Percentiles rank a stretch among this genome's conserved stretches.
phyloP scores from a whole-genome alignment of 1,139 yeast species.

The Yamadazyma blattariae region DNA sequence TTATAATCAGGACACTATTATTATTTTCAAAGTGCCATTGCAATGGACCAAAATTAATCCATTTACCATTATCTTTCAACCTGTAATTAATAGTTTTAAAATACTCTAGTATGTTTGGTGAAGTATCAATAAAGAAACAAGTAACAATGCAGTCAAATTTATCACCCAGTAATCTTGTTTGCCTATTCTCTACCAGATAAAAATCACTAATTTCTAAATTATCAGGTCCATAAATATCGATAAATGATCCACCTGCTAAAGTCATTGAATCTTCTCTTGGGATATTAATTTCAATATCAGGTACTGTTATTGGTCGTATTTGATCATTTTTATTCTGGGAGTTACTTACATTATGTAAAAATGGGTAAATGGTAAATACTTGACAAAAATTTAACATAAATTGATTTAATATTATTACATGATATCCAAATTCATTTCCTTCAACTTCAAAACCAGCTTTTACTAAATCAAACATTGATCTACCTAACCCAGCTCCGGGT shows the following conservation, averaged over 20 bases:
- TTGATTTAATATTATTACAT: conserved; percentile 71
- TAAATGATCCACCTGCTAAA: conserved; percentile 79
- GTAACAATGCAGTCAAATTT: conserved; percentile 61
- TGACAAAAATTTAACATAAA: conserved; percentile 57
- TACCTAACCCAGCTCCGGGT: conserved; percentile 85
- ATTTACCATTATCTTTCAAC: conserved; percentile 54
- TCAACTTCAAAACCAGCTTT: conserved; percentile 68
- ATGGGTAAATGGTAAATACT: conserved; percentile 49
- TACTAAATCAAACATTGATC: conserved; percentile 74
- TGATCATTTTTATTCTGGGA: conserved; percentile 44
- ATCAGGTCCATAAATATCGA: conserved; percentile 66
- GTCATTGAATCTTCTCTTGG: conserved; percentile 50
- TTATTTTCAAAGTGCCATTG: conserved; percentile 82
- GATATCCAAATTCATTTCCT: conserved; percentile 83
- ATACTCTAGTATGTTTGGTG: conserved; percentile 70
- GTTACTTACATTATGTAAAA: conserved; percentile 51
- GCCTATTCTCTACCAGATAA: conserved; percentile 12
- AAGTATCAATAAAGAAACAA: conserved; percentile 78
- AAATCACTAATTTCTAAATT: conserved; percentile 3
- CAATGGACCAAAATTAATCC: conserved; percentile 87
- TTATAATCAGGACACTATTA: conserved; percentile 26
- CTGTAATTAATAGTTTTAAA: conserved; percentile 54
- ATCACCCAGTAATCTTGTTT: conserved; percentile 40
- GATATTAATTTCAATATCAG: no score
- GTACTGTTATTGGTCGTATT: conserved; percentile 39